phyloP scores from a whole-genome alignment of 2,329 filamentous ascomycete genomes.

The Cladosporium colombiae region DNA sequence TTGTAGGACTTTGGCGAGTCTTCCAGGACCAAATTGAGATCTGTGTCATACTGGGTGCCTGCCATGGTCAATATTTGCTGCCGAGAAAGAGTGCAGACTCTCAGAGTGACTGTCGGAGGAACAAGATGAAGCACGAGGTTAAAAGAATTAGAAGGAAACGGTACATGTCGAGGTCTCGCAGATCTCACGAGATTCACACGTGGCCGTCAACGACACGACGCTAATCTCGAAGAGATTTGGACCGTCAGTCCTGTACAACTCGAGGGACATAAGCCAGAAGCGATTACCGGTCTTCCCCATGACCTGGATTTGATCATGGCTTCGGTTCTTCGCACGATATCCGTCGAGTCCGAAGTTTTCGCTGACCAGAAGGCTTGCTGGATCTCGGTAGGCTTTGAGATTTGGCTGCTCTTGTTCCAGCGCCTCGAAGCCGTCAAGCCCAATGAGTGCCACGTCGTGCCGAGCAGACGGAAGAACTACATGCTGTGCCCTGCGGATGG shows the following conservation, averaged over 20 bases:
- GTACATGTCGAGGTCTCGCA: not conserved
- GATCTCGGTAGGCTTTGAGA: not conserved
- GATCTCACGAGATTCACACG: slow-evolving; percentile 18
- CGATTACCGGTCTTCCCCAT: not conserved
- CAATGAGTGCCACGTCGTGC: not conserved
- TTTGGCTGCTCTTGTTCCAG: not conserved
- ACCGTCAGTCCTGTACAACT: slow-evolving; percentile 5
- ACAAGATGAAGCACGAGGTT: not conserved
- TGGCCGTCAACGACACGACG: slow-evolving; percentile 1
- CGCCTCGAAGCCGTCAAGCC: not conserved
- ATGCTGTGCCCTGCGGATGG: slow-evolving; percentile 15
- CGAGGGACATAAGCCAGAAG: not conserved
- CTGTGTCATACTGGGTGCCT: slow-evolving; percentile 2
- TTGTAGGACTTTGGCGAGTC: slow-evolving; percentile 17
- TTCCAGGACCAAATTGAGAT: slow-evolving; percentile 2
- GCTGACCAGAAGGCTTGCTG: not conserved
- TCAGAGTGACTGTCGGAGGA: not conserved
- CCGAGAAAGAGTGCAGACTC: not conserved
- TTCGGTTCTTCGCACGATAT: not conserved
- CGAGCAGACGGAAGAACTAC: not conserved
- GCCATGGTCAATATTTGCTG: not conserved
- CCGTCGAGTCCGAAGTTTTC: not conserved
- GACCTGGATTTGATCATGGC: not conserved
- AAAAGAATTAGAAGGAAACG: not conserved
- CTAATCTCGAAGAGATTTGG: not conserved